phyloP scores from a whole-genome alignment of 2,329 filamentous ascomycete genomes.

The Microdochium trichocladiopsis region DNA sequence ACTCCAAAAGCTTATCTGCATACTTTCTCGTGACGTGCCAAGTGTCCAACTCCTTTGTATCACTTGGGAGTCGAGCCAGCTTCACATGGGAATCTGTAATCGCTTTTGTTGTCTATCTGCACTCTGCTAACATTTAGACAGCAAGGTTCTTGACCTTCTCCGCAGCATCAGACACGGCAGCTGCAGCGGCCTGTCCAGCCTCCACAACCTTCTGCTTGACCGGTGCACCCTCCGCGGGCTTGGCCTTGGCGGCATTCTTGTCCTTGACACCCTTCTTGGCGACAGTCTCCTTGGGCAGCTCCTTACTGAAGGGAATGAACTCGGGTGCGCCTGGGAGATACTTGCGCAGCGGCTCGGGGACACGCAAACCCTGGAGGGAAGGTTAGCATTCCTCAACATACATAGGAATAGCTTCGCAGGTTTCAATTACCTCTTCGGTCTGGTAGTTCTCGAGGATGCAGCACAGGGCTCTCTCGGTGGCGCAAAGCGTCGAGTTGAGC shows the following conservation, averaged over 20 bases:
- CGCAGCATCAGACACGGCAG: constrained; percentile 13
- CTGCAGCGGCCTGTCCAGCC: constrained; percentile 7
- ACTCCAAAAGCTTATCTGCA: no score
- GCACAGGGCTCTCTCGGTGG: constrained; percentile 87
- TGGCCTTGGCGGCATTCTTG: constrained; percentile 19
- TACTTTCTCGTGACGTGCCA: no score
- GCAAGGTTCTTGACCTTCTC: constrained; percentile 18
- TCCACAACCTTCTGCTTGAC: constrained; percentile 15
- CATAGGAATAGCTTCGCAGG: not conserved
- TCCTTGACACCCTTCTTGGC: constrained; percentile 26
- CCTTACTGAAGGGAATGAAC: constrained; percentile 83
- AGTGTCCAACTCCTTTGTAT: no score
- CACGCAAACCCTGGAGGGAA: constrained; percentile 55
- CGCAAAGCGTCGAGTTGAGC: constrained; percentile 82
- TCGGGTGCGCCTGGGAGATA: constrained; percentile 87
- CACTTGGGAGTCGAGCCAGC: no score
- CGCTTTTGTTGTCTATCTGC: no score
- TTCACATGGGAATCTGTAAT: no score
- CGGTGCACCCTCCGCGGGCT: not conserved
- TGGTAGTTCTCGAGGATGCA: constrained; percentile 97
- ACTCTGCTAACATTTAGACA: constrained; percentile 9
- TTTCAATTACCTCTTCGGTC: constrained; percentile 62
- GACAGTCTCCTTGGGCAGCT: constrained; percentile 69
- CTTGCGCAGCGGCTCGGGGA: constrained; percentile 78
- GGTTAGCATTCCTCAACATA: constrained; percentile 1